Base-by-base conservation (phyloP, 331 rosid genomes). In the Rhamnella rubrinervis region DNA sequence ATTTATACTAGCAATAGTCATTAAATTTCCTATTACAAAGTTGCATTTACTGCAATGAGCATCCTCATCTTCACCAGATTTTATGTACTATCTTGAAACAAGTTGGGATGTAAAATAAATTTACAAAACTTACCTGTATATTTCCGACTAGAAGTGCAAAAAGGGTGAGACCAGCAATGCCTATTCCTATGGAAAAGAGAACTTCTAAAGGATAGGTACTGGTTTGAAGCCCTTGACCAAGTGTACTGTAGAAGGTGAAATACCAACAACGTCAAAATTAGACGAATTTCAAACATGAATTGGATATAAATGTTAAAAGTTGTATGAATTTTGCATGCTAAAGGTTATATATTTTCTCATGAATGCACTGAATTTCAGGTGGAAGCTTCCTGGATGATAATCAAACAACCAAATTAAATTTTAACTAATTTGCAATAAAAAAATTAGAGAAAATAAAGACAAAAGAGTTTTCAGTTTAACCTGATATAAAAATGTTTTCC, bases 81-180 rank as follows among this genome's bases (percentile, higher is more conserved):
- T 40, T 18, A 66, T 50, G 7, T 28, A 52, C 7, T 37, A 38
- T 20, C 18, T 20, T 31, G 35, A 31, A 31, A 31, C 35, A 31
- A 31, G 35, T 31, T 3, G 35, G 35, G 35, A 31, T 31, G 40
- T 9, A 55, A 21, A 1, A 61, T 25, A 10, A 55, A 47, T 38
- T 19, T 8, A 35, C 3, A 14, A 70, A 50, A 7, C 73, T 77
- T 21, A 81, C 86, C 80, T 84, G 88, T 71, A 75, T 87, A 80
- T 92, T 92, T 73, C 96, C 96, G n/a, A 89, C 87, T 62, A 92
- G 77, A 76, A 92, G 92, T 13, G 96, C 81, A 70, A 92, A 92
- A 51, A 89, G 95, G 78, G 87, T 23, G 69, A 92, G 97, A 18
- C 97, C 96, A 50, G 81, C 74, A 46, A 84, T 79, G 69, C 92